Evolutionary conservation across 2,329 filamentous ascomycete species (phyloP).

Genomic region (Fragosphaeria purpurea): DNA sequence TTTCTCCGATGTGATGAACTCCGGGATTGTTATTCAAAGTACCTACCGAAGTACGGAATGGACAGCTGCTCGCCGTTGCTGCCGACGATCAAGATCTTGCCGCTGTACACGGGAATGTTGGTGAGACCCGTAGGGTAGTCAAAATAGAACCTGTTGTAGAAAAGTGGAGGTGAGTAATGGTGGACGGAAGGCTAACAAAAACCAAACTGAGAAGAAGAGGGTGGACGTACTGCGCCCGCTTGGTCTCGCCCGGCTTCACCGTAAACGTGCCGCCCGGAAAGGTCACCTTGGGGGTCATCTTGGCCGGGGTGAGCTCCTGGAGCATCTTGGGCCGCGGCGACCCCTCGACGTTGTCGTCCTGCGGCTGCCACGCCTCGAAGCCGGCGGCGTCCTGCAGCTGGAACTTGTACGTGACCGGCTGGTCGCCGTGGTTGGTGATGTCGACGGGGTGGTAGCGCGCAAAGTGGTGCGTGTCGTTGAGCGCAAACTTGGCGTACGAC

Average conservation of each 20-base stretch:
- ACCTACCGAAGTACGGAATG: conserved; percentile 8
- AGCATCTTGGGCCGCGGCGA: conserved; percentile 5
- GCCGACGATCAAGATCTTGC: conserved; percentile 22
- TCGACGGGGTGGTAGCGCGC: conserved; percentile 17
- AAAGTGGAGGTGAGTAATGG: no score
- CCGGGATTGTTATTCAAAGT: no score
- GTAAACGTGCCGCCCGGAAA: conserved; percentile 12
- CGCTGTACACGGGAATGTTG: conserved; percentile 25
- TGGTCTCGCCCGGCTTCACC: conserved; percentile 17
- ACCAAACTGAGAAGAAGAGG: no score
- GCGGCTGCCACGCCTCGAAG: conserved; percentile 14
- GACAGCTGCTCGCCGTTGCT: conserved; percentile 19
- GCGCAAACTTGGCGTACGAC: conserved; percentile 27
- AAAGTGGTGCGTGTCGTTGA: conserved; percentile 36
- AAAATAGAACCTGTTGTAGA: conserved; percentile 14
- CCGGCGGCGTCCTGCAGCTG: conserved; percentile 22
- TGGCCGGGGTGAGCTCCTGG: conserved; percentile 1
- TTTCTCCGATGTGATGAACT: no score
- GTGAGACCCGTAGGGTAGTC: conserved; percentile 1
- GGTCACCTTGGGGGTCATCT: not conserved
- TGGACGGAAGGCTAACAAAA: no score
- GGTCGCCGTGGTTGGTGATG: conserved; percentile 28
- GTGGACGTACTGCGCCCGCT: conserved; percentile 10
- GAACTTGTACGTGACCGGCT: conserved; percentile 25
- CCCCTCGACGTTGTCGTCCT: conserved; percentile 16